Evolutionary conservation across 352 stramenopile species (phyloP), one percentile per base, ranked within the genome.

Genomic region (Globisporangium irregulare): DNA sequence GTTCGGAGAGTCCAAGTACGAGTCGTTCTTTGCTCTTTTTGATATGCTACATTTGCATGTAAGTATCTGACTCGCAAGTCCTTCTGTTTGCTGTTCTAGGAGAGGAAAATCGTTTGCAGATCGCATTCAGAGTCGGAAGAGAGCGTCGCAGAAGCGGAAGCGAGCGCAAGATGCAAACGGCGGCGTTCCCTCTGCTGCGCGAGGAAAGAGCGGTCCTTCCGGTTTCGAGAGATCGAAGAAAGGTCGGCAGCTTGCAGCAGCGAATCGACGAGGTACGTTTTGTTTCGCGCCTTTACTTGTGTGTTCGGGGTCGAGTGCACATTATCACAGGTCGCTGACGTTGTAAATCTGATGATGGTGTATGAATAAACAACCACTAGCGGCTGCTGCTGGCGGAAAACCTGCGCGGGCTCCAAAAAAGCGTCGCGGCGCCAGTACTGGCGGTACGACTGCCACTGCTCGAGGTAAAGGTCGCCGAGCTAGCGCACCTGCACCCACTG

Each of bases 1-100:
- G 82, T 92, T 92, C 58, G 79, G 78, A 6, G 84, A 87, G 9
- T 81, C 83, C 54, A 85, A 81, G 84, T 91, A 60, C 32, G 62
- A 62, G 20, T 29, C 15, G n/a, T 59, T 34, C n/a, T 15, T 57
- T 8, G 27, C 27, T 29, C 27, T 29, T 29, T 29, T 29, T 29
- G 3, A 3, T 29, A 29, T 3, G 27, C 27, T 29, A 29, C 27
- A 29, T 29, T 29, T 29, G 1, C 27, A 3, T 29, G 27, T 29
- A 29, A 6, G 20, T 25, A 46, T 57, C 34, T 34, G 43, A 51
- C 43, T 29, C 24, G 29, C 20, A 38, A 59, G 5, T 53, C 2
- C 24, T 22, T 24, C 10, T 38, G 14, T 22, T 55, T 29, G 7
- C 14, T 29, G 12, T 22, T 9, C 12, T 74, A 78, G 69, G 53